phyloP scores from a whole-genome alignment of 1,139 yeast species.

The Candida albicans region DNA sequence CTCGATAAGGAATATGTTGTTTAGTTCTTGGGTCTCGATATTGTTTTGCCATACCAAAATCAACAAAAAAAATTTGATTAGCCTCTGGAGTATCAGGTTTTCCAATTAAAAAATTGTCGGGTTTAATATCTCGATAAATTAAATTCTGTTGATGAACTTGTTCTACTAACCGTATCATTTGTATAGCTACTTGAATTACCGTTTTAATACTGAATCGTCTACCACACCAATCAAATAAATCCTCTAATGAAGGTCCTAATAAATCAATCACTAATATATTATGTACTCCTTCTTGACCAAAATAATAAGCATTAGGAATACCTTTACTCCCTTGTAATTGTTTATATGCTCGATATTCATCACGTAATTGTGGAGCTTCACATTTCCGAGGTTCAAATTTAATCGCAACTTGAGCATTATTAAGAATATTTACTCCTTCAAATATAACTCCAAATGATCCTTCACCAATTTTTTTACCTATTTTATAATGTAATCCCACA shows the following conservation, averaged over 20 bases:
- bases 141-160: conserved; percentile 67
- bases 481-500: conserved; percentile 79
- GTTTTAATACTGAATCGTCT: conserved; percentile 68
- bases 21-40: conserved; percentile 62
- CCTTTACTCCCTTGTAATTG: conserved; percentile 62
- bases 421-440: conserved; percentile 86
- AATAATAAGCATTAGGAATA: conserved; percentile 73
- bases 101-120: conserved; percentile 74
- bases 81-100: conserved; percentile 64
- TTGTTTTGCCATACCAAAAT: conserved; percentile 69
- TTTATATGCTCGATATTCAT: conserved; percentile 73
- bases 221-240: conserved; percentile 81
- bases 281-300: conserved; percentile 80
- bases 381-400: conserved; percentile 79
- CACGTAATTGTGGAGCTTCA: conserved; percentile 79
- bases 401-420: conserved; percentile 75
- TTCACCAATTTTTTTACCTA: conserved; percentile 96
- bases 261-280: conserved; percentile 72
- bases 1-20: conserved; percentile 61
- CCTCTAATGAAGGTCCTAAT: conserved; percentile 76
- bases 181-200: conserved; percentile 71
- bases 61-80: conserved; percentile 50
- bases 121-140: conserved; percentile 75
- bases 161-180: conserved; percentile 70
- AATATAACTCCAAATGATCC: conserved; percentile 97